phyloP scores from a whole-genome alignment of 345 rosid genomes.

The Theobroma cacao region DNA sequence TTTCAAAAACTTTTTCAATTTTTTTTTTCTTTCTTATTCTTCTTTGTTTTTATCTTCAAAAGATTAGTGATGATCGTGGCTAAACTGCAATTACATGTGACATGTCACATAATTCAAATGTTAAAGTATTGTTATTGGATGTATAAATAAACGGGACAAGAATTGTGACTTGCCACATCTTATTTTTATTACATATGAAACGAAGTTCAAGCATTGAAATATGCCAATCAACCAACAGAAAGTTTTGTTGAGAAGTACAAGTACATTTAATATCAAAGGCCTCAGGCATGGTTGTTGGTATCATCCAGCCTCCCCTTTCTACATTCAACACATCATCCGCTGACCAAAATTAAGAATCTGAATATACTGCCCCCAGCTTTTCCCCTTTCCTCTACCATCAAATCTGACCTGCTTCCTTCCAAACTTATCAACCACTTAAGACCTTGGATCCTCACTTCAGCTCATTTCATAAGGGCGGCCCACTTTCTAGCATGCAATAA shows the following conservation, averaged over 20 bases:
- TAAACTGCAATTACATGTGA: too few relatives aligned
- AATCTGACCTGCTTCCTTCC: not conserved
- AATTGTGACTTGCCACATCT: not conserved
- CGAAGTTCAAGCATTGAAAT: not conserved
- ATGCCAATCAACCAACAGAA: not conserved
- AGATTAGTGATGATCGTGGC: too few relatives aligned
- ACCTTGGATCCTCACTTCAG: not conserved
- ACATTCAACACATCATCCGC: not conserved
- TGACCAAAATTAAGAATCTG: not conserved
- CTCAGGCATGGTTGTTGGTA: not conserved
- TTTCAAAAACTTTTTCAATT: too few relatives aligned
- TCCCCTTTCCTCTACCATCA: not conserved
- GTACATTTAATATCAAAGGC: not conserved
- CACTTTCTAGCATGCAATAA: conserved; percentile 1
- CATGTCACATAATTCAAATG: too few relatives aligned
- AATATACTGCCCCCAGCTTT: not conserved
- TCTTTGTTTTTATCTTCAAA: too few relatives aligned
- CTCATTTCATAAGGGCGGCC: not conserved
- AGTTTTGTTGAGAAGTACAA: not conserved
- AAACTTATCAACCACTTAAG: not conserved
- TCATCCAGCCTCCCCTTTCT: not conserved
- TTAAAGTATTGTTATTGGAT: not conserved
- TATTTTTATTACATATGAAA: not conserved
- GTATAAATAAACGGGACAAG: not conserved
- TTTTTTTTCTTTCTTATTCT: not conserved